Evolutionary conservation across 2,329 filamentous ascomycete genomes (phyloP).

Genomic region (Phaeosphaeriaceae sp.): DNA sequence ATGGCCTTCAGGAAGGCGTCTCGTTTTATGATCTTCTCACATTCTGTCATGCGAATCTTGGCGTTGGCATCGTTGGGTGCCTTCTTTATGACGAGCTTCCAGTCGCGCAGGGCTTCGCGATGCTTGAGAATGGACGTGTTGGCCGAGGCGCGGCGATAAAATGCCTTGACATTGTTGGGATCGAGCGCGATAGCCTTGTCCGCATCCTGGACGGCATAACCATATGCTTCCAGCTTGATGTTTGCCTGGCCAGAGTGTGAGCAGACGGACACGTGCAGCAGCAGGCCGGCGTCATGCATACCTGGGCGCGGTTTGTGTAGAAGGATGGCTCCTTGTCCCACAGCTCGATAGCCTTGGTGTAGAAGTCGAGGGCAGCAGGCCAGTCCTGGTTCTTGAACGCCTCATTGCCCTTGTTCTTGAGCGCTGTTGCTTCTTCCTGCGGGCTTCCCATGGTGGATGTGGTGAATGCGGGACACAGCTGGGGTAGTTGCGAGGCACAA

Average conservation of each 20-base stretch:
- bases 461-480: conserved; percentile 11
- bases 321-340: conserved; percentile 86
- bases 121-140: conserved; percentile 90
- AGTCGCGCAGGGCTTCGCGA: conserved; percentile 87
- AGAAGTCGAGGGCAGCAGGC: conserved; percentile 79
- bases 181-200: conserved; percentile 91
- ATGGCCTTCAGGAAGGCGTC: conserved; percentile 94
- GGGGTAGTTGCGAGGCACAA: not conserved
- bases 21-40: conserved; percentile 92
- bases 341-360: conserved; percentile 84
- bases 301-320: conserved; percentile 94
- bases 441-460: conserved; percentile 46
- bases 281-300: conserved; percentile 52
- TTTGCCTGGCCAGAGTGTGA: conserved; percentile 69
- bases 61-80: conserved; percentile 90
- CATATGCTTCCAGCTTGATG: conserved; percentile 94
- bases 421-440: conserved; percentile 74
- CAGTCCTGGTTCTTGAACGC: conserved; percentile 90
- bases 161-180: conserved; percentile 89
- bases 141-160: conserved; percentile 90
- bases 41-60: conserved; percentile 88
- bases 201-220: conserved; percentile 89
- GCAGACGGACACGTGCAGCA: conserved; percentile 29
- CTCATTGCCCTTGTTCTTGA: conserved; percentile 95
- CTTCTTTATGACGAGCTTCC: conserved; percentile 87